A percentile compares a stretch with the other conserved stretches of the same genome.
Conservation (phyloP, 805 yeast genomes). For the Candida koratica region DNA sequence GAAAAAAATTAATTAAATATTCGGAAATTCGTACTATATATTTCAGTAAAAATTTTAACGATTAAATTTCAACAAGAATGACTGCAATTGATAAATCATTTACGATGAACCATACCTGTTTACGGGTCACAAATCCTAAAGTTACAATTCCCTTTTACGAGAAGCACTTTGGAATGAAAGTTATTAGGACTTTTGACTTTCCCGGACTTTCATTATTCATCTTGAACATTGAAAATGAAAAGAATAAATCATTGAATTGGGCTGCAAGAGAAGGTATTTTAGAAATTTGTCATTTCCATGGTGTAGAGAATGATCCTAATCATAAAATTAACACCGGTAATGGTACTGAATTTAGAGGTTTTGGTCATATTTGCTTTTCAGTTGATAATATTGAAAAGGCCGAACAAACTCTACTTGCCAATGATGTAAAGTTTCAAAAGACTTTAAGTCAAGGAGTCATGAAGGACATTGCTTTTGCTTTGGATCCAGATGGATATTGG, state of each 20-base stretch:
- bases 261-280: slow-evolving; percentile 62
- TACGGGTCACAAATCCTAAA: slow-evolving; percentile 80
- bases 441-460: slow-evolving; percentile 86
- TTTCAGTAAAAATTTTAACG: too few species aligned
- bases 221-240: slow-evolving; percentile 53
- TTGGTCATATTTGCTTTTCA: slow-evolving; percentile 89
- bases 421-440: slow-evolving; percentile 77
- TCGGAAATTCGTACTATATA: too few species aligned
- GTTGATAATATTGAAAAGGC: slow-evolving; percentile 71
- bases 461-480: slow-evolving; percentile 86
- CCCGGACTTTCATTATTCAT: slow-evolving; percentile 64
- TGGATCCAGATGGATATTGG: slow-evolving; percentile 98
- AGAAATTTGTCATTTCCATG: slow-evolving; percentile 80
- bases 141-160: slow-evolving; percentile 69
- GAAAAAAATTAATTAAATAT: too few species aligned
- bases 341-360: slow-evolving; percentile 78
- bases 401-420: slow-evolving; percentile 54
- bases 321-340: slow-evolving; percentile 77
- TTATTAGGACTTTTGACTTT: slow-evolving; percentile 51
- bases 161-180: slow-evolving; percentile 68
- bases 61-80: slow-evolving; percentile 23
- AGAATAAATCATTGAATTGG: slow-evolving; percentile 36
- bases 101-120: slow-evolving; percentile 63
- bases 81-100: slow-evolving; percentile 34
- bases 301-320: slow-evolving; percentile 54